Evolutionary conservation across 148 eudicot species (phyloP).

Genomic region (Bassia scoparia): DNA sequence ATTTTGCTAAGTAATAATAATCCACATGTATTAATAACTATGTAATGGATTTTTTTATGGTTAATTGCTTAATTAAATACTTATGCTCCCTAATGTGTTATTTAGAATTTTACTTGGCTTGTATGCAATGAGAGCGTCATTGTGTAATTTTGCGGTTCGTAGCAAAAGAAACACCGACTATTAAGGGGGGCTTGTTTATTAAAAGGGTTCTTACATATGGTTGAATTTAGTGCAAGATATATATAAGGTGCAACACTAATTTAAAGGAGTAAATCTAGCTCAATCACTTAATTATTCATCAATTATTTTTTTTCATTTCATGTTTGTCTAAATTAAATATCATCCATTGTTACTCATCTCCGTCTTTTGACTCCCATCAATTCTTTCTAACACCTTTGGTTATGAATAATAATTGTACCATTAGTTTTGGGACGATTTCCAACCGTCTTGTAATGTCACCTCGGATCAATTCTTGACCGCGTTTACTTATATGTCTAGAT

Average conservation of each 20-base stretch:
- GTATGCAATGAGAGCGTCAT: neutral
- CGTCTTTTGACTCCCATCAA: constrained; percentile 6
- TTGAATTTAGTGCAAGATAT: neutral
- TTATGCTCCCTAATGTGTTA: neutral
- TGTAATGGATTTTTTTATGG: no score
- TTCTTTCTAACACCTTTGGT: no score
- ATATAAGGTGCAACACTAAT: neutral
- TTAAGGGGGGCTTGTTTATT: constrained; percentile 2
- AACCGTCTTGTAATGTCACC: no score
- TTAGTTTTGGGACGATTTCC: no score
- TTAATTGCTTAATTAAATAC: no score
- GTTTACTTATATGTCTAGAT: no score
- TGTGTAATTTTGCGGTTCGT: neutral
- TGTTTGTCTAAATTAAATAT: neutral
- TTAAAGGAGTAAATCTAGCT: constrained; percentile 14
- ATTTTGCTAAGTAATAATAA: no score
- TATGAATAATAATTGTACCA: no score
- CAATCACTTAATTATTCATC: constrained; percentile 1
- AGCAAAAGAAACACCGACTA: constrained; percentile 1
- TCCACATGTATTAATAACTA: no score
- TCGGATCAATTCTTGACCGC: no score
- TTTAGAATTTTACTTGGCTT: neutral
- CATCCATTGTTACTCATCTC: constrained; percentile 1
- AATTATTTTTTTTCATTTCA: neutral
- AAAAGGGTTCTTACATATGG: neutral